Evolutionary conservation across 805 yeast species (phyloP), one percentile per base, ranked within the genome.

Genomic region (Cyberlindnera nakhonratchasimensis): DNA sequence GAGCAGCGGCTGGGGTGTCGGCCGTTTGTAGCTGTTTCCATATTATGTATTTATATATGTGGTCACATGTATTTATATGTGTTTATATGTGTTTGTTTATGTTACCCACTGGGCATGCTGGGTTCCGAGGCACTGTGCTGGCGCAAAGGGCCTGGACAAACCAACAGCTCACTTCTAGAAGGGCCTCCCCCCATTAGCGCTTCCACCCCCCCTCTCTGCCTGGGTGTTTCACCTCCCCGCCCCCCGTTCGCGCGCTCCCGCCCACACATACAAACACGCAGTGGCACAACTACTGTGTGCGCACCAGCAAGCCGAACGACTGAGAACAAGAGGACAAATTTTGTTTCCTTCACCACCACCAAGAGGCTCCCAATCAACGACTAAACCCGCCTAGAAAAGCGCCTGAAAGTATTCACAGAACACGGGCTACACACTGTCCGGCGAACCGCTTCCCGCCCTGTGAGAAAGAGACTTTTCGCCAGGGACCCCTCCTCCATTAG

Each of bases 171-270:
- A n/a, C n/a, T n/a, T n/a, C n/a, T n/a, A n/a, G n/a, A n/a, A n/a
- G n/a, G n/a, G n/a, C n/a, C n/a, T n/a, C n/a, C n/a, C n/a, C n/a
- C n/a, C n/a, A n/a, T n/a, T n/a, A n/a, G n/a, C 25, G 25, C 10
- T 23, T 23, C 29, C 29, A 26, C 29, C 29, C 29, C n/a, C n/a
- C 29, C 29, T 14, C n/a, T 26, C n/a, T n/a, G n/a, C n/a, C n/a
- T n/a, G n/a, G n/a, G 34, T 6, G 34, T 10, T 24, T n/a, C 20
- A 14, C 33, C 8, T 7, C 11, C 14, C 34, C 25, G 12, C 13
- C 4, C 29, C 26, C 30, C 17, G 38, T 33, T 28, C 42, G 16
- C 33, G 38, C 33, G 28, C 37, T n/a, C 38, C 37, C 41, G 35
- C 41, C 34, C 36, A 35, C 41, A 13, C 40, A 13, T 14, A 26